These are phyloP conservation scores for Dujonia santamariae DNA, from an alignment of 1,139 yeast species.

Conservation along the genomic window DNA sequence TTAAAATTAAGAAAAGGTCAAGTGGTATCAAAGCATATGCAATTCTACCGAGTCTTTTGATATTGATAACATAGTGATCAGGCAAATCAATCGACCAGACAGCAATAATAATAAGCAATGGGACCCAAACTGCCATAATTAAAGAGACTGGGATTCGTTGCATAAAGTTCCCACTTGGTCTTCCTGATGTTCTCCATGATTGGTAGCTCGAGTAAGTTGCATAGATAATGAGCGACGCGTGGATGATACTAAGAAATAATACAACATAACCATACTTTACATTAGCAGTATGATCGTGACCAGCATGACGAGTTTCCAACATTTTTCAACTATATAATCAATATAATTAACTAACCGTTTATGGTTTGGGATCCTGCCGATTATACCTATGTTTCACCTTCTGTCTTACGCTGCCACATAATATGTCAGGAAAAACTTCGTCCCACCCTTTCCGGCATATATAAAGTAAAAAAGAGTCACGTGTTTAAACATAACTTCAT, in stretches of 20 bases:
- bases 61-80: constrained; percentile 19
- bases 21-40: constrained; percentile 67
- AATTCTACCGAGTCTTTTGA: constrained; percentile 54
- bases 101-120: constrained; percentile 19
- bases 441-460: too few relatives aligned
- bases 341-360: too few relatives aligned
- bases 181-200: constrained; percentile 6
- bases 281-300: constrained; percentile 33
- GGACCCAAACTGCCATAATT: constrained; percentile 25
- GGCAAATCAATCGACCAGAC: constrained; percentile 20
- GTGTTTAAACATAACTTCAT: too few relatives aligned
- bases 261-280: constrained; percentile 49
- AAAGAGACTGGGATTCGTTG: constrained; percentile 3
- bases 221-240: constrained; percentile 13
- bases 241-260: constrained; percentile 31
- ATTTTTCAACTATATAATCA: too few relatives aligned
- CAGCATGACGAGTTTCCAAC: constrained; percentile 22
- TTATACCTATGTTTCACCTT: too few relatives aligned
- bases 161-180: background rate
- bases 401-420: too few relatives aligned
- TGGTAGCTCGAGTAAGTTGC: constrained; percentile 2
- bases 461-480: too few relatives aligned
- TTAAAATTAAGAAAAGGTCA: constrained; percentile 54
- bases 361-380: background rate
- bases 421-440: too few relatives aligned